Evolutionary conservation across 1,284 basidiomycete species (phyloP).

Genomic region (Stygiomarasmius scandens): DNA sequence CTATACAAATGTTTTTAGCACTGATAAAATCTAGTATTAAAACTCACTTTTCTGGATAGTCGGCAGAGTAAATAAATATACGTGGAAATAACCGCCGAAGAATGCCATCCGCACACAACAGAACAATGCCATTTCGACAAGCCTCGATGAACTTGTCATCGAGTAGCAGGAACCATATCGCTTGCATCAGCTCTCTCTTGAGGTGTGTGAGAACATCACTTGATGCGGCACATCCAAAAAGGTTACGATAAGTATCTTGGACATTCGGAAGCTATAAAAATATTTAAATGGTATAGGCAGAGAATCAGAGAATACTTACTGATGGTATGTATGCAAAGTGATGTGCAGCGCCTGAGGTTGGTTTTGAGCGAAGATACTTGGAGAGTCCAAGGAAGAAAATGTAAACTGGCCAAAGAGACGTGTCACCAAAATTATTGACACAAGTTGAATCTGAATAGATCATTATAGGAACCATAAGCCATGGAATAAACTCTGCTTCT

Average conservation of each 20-base stretch:
- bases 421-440: conserved; percentile 31
- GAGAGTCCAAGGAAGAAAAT: conserved; percentile 29
- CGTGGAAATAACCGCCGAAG: conserved; percentile 30
- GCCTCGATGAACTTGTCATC: conserved; percentile 30
- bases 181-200: conserved; percentile 35
- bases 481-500: not conserved
- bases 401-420: conserved; percentile 34
- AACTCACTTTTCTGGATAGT: conserved; percentile 43
- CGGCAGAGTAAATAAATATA: conserved; percentile 39
- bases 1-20: conserved; percentile 19
- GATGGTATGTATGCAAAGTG: conserved; percentile 20
- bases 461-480: not conserved
- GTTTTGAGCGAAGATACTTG: conserved; percentile 25
- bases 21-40: not conserved
- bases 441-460: conserved; percentile 29
- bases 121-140: conserved; percentile 31
- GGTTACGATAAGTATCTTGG: conserved; percentile 8
- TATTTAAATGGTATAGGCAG: conserved; percentile 10
- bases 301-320: not conserved
- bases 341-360: conserved; percentile 20
- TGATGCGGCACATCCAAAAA: conserved; percentile 10
- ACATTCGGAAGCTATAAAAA: conserved; percentile 26
- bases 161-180: conserved; percentile 27
- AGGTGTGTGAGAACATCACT: conserved; percentile 29
- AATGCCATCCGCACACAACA: conserved; percentile 34